phyloP scores from a whole-genome alignment of 352 stramenopile species.

The Globisporangium yorkense region DNA sequence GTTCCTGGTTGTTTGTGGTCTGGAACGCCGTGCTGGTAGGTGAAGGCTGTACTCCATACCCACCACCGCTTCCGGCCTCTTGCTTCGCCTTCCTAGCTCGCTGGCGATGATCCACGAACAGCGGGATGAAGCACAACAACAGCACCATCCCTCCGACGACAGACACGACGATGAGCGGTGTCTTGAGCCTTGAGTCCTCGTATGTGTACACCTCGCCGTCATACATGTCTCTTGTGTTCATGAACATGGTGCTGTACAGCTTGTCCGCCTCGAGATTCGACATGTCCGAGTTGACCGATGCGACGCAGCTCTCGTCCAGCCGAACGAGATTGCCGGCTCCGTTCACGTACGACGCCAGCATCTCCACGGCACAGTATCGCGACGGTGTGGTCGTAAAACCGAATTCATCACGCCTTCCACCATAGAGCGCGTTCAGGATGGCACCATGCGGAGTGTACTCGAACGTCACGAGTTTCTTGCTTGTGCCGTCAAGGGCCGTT shows the following conservation, averaged over 20 bases:
- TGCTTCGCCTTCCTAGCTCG: too few relatives aligned
- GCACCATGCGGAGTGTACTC: not conserved
- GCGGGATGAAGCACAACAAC: too few relatives aligned
- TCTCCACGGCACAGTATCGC: not conserved
- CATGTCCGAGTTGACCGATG: not conserved
- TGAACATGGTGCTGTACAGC: not conserved
- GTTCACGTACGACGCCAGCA: slow-evolving; percentile 1
- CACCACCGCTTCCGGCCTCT: too few relatives aligned
- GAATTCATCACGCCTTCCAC: slow-evolving; percentile 15
- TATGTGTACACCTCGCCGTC: not conserved
- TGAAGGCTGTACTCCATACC: too few relatives aligned
- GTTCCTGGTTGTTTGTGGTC: too few relatives aligned
- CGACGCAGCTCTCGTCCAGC: not conserved
- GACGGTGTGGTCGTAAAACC: not conserved
- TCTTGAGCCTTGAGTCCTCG: too few relatives aligned
- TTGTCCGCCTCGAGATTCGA: not conserved
- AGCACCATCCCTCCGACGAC: too few relatives aligned
- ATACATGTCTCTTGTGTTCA: not conserved
- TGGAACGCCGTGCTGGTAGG: too few relatives aligned
- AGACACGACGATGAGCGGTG: too few relatives aligned
- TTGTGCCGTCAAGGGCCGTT: not conserved
- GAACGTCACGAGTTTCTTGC: not conserved
- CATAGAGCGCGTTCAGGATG: not conserved
- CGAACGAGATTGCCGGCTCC: not conserved
- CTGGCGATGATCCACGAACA: too few relatives aligned